These are phyloP conservation scores for Xerophyta viscosa DNA, from an alignment of 106 monocot genomes.

Conservation along the genomic window DNA sequence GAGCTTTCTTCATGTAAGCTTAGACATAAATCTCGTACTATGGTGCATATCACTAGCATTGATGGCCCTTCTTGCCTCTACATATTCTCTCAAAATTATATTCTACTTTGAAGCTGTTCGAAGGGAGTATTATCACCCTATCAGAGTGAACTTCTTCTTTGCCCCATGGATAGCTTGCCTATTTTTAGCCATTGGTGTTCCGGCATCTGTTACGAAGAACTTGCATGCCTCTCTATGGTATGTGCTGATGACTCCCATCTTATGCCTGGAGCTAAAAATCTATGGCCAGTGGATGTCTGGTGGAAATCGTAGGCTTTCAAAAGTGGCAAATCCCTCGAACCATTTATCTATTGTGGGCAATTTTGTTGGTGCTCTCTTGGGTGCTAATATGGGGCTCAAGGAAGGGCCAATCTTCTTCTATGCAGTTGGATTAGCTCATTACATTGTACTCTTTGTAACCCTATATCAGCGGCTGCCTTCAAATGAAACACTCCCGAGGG, in stretches of 20 bases:
- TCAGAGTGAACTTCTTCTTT: constrained; percentile 68
- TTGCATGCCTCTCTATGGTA: constrained; percentile 36
- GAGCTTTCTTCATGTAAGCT: constrained; percentile 29
- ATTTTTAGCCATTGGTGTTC: constrained; percentile 27
- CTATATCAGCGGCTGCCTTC: constrained; percentile 87
- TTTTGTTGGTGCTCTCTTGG: constrained; percentile 58
- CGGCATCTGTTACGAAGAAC: constrained; percentile 24
- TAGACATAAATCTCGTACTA: constrained; percentile 22
- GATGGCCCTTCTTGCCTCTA: constrained; percentile 14
- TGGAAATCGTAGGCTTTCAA: constrained; percentile 53
- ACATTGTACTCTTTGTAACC: constrained; percentile 78
- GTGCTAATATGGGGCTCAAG: constrained; percentile 40
- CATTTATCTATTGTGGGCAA: constrained; percentile 69
- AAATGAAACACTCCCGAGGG: constrained; percentile 48
- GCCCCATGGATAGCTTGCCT: constrained; percentile 60
- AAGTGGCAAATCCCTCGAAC: constrained; percentile 78
- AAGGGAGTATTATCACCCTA: constrained; percentile 54
- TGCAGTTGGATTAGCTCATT: constrained; percentile 74
- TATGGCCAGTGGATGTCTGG: constrained; percentile 73
- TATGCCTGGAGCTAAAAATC: constrained; percentile 64
- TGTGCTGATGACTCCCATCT: constrained; percentile 46
- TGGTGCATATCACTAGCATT: constrained; percentile 49
- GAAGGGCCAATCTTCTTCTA: constrained; percentile 66
- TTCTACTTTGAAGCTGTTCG: constrained; percentile 59
- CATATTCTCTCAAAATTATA: constrained; percentile 37